These are phyloP conservation scores for Ottelia alismoides DNA, from an alignment of 106 monocot species.

Conservation along the genomic window DNA sequence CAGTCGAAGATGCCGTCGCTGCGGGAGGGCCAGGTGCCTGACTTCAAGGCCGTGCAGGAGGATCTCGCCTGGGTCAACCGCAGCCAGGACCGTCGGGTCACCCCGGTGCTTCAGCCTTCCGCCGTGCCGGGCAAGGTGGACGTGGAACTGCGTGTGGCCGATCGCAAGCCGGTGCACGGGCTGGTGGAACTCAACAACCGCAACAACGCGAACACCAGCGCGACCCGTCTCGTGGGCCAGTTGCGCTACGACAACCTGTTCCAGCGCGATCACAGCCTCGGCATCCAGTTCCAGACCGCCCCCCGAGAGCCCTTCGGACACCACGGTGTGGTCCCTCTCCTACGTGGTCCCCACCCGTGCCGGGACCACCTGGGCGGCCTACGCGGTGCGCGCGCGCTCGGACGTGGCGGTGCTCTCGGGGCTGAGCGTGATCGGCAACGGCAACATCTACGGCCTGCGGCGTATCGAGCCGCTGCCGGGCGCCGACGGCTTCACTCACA, in stretches of 20 bases:
- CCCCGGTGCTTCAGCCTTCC: background rate
- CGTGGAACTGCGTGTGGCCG: background rate
- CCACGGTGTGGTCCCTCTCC: background rate
- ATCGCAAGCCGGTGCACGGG: background rate
- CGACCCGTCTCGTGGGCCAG: background rate
- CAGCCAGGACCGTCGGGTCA: background rate
- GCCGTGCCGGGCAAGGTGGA: background rate
- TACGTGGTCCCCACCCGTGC: background rate
- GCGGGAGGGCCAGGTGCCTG: background rate
- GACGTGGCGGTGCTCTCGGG: background rate
- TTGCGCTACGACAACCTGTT: background rate
- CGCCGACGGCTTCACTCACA: background rate
- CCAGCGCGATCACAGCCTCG: background rate
- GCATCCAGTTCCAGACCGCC: background rate
- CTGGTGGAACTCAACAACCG: background rate
- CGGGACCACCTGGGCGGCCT: background rate
- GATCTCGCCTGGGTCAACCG: background rate
- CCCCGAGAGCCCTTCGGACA: background rate
- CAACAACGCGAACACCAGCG: background rate
- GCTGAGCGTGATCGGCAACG: background rate
- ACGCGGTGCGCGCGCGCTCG: background rate
- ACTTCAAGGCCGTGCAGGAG: background rate
- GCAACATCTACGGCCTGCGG: background rate
- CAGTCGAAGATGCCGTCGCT: background rate
- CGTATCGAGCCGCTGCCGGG: background rate